These are phyloP conservation scores for Lentinula raphanica DNA, from an alignment of 768 basidiomycete genomes.

Conservation along the genomic window DNA sequence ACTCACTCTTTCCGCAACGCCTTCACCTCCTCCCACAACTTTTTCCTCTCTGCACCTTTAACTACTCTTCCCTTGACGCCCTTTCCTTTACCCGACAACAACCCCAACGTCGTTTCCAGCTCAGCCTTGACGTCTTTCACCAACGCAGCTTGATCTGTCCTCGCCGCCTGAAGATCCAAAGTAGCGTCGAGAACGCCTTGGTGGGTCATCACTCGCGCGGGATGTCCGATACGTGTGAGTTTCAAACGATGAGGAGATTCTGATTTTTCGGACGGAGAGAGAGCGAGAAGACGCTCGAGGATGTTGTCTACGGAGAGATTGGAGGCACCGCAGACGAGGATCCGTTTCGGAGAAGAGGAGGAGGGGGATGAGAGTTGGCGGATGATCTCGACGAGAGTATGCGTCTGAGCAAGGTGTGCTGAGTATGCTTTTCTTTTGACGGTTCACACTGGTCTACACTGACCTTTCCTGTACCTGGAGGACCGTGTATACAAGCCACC, in stretches of 20 bases:
- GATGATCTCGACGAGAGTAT: slow-evolving; percentile 91
- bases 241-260: slow-evolving; percentile 48
- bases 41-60: slow-evolving; percentile 68
- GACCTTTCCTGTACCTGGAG: slow-evolving; percentile 60
- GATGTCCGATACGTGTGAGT: slow-evolving; percentile 91
- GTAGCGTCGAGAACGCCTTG: slow-evolving; percentile 64
- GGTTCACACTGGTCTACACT: not conserved
- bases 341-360: slow-evolving; percentile 44
- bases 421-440: not conserved
- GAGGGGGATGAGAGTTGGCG: slow-evolving; percentile 61
- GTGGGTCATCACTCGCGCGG: slow-evolving; percentile 81
- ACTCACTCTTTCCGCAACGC: slow-evolving; percentile 86
- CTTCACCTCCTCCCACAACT: slow-evolving; percentile 83
- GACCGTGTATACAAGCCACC: slow-evolving; percentile 92
- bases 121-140: slow-evolving; percentile 89
- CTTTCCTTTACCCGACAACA: slow-evolving; percentile 69
- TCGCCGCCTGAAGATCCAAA: slow-evolving; percentile 65
- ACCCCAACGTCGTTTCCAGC: slow-evolving; percentile 60
- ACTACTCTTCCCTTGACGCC: slow-evolving; percentile 68
- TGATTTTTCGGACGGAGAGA: slow-evolving; percentile 49
- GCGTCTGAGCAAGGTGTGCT: slow-evolving; percentile 48
- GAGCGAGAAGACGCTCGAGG: slow-evolving; percentile 71
- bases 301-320: slow-evolving; percentile 97
- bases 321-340: slow-evolving; percentile 90
- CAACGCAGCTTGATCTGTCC: slow-evolving; percentile 77